phyloP scores from a whole-genome alignment of 2,329 filamentous ascomycete genomes.

The Torrubiella hemipterigena region DNA sequence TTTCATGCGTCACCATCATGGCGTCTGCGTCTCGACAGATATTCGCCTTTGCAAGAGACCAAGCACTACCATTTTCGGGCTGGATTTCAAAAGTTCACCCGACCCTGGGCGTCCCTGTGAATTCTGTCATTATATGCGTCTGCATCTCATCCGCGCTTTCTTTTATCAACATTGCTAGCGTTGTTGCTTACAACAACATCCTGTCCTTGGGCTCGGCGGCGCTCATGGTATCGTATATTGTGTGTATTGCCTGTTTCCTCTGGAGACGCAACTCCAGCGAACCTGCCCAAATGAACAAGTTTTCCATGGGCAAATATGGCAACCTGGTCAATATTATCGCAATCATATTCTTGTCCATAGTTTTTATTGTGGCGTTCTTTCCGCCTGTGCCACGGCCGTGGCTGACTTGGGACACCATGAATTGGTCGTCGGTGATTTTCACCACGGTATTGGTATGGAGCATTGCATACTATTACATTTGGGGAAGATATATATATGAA shows the following conservation, averaged over 20 bases:
- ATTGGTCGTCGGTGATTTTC: constrained; percentile 37
- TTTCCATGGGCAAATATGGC: constrained; percentile 27
- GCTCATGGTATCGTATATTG: constrained; percentile 38
- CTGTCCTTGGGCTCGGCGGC: constrained; percentile 37
- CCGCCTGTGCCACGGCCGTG: constrained; percentile 24
- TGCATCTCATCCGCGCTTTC: constrained; percentile 29
- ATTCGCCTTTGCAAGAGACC: constrained; percentile 21
- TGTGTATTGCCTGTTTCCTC: constrained; percentile 32
- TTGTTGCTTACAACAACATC: constrained; percentile 39
- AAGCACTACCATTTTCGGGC: constrained; percentile 13
- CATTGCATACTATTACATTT: constrained; percentile 23
- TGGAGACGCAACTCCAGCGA: constrained; percentile 23
- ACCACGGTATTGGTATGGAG: constrained; percentile 23
- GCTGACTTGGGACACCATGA: constrained; percentile 30
- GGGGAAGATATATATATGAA: constrained; percentile 10
- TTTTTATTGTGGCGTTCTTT: constrained; percentile 37
- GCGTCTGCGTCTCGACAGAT: constrained; percentile 17
- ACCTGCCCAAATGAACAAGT: constrained; percentile 10
- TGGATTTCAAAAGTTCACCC: constrained; percentile 7
- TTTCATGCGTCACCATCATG: constrained; percentile 14
- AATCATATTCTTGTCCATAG: constrained; percentile 29
- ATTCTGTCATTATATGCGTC: constrained; percentile 19
- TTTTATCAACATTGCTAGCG: constrained; percentile 39
- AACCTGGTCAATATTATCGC: constrained; percentile 28
- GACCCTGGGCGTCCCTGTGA: constrained; percentile 8